Conservation (phyloP, 2,329 filamentous ascomycete genomes). For the Ceratocystis ficicola region DNA sequence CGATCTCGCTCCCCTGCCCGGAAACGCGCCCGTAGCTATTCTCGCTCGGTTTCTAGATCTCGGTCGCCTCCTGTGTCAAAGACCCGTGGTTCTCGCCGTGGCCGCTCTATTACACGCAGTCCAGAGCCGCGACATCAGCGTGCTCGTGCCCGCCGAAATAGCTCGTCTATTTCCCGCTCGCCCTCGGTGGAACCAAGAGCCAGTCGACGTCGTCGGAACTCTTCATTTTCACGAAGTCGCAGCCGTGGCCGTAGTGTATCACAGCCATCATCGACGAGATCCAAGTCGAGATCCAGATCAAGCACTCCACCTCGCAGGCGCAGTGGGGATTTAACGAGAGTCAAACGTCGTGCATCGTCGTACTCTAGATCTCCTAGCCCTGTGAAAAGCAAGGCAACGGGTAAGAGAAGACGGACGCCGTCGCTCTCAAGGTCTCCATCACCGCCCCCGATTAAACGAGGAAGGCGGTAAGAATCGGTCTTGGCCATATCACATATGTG, state of each 20-base stretch:
- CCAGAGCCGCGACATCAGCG: slow-evolving; percentile 23
- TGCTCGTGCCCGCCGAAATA: slow-evolving; percentile 20
- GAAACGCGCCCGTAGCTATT: slow-evolving; percentile 22
- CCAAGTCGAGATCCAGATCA: slow-evolving; percentile 12
- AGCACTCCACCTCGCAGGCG: slow-evolving; percentile 25
- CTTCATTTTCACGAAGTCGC: slow-evolving; percentile 22
- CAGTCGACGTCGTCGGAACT: slow-evolving; percentile 7
- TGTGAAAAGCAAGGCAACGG: slow-evolving; percentile 7
- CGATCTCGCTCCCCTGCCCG: slow-evolving; percentile 22
- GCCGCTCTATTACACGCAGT: slow-evolving; percentile 28
- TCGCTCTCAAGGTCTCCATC: slow-evolving; percentile 22
- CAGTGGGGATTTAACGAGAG: neutral
- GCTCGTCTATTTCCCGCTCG: slow-evolving; percentile 15
- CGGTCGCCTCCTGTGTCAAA: slow-evolving; percentile 24
- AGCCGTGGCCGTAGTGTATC: slow-evolving; percentile 18
- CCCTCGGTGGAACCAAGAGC: slow-evolving; percentile 19
- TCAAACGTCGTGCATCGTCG: neutral
- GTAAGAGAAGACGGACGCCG: slow-evolving; percentile 17
- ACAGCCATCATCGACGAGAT: slow-evolving; percentile 19
- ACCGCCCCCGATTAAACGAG: slow-evolving; percentile 22
- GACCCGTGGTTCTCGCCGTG: slow-evolving; percentile 27
- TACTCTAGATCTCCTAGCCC: slow-evolving; percentile 17
- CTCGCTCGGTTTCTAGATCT: slow-evolving; percentile 16
- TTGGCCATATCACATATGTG: too few relatives aligned
- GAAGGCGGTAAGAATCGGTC: slow-evolving; percentile 16